Conservation (phyloP, 441 rosid species). For the Melastoma candidum region DNA sequence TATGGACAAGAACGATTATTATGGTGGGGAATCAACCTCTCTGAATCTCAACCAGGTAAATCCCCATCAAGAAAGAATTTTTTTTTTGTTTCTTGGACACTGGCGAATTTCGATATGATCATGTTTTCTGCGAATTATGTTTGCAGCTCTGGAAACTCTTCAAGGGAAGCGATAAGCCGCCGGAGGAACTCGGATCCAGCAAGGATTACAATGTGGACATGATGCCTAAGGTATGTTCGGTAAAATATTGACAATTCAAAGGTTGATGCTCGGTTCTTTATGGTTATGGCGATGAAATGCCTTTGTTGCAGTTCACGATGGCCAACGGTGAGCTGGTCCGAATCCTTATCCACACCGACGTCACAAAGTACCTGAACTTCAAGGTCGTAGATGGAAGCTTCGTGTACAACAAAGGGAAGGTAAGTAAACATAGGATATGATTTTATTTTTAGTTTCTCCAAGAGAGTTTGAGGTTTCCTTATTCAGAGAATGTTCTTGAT, state of each 20-base stretch:
- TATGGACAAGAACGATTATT: slow-evolving; percentile 61
- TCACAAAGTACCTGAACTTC: slow-evolving; percentile 65
- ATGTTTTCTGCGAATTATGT: not conserved
- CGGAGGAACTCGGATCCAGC: slow-evolving; percentile 48
- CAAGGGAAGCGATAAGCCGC: slow-evolving; percentile 41
- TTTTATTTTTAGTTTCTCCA: too few species aligned
- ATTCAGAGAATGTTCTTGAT: too few species aligned
- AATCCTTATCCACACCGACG: slow-evolving; percentile 59
- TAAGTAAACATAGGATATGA: slow-evolving; percentile 6
- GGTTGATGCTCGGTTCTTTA: too few species aligned
- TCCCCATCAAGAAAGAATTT: not conserved
- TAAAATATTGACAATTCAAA: too few species aligned
- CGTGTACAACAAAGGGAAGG: slow-evolving; percentile 69
- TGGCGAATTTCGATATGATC: too few species aligned
- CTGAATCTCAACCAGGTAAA: slow-evolving; percentile 53
- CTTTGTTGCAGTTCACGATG: slow-evolving; percentile 43
- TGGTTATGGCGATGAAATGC: not conserved
- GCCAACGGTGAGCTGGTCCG: slow-evolving; percentile 55
- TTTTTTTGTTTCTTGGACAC: not conserved
- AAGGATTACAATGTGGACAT: slow-evolving; percentile 59
- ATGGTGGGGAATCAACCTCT: slow-evolving; percentile 57
- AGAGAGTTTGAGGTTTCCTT: too few species aligned
- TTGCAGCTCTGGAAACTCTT: slow-evolving; percentile 58
- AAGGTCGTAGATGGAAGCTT: slow-evolving; percentile 69
- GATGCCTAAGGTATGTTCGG: slow-evolving; percentile 49